phyloP scores from a whole-genome alignment of 345 rosid species.

The Erodium maritimum region DNA sequence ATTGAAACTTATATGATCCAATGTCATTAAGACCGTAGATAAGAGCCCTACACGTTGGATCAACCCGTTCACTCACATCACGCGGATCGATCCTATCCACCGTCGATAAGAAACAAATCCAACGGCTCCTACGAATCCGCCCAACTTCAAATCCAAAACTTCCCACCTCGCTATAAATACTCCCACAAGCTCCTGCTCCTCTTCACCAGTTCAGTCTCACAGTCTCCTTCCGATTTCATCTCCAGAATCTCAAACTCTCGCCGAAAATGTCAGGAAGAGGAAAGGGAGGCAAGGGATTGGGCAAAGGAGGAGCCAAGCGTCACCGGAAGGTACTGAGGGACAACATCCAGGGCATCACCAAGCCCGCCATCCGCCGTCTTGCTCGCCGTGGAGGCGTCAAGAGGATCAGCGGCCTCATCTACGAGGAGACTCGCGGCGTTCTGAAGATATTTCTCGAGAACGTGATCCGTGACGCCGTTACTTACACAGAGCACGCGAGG shows the following conservation, averaged over 20 bases:
- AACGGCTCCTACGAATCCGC: not conserved
- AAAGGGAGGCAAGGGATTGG: slow-evolving; percentile 55
- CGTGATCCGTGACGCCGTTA: slow-evolving; percentile 32
- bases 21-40: too few relatives aligned
- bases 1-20: too few relatives aligned
- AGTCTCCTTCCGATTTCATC: too few relatives aligned
- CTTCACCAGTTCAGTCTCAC: too few relatives aligned
- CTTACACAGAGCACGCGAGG: slow-evolving; percentile 35
- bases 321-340: slow-evolving; percentile 47
- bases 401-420: slow-evolving; percentile 44
- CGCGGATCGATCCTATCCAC: not conserved
- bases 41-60: too few relatives aligned
- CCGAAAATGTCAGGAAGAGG: slow-evolving; percentile 43
- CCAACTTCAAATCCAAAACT: not conserved
- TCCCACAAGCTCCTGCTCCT: not conserved
- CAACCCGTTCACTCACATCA: not conserved
- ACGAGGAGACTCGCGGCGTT: slow-evolving; percentile 44
- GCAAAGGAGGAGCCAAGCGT: slow-evolving; percentile 50
- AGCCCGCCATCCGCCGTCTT: slow-evolving; percentile 36
- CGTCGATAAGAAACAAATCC: not conserved
- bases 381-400: slow-evolving; percentile 48
- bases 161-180: not conserved
- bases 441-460: slow-evolving; percentile 48
- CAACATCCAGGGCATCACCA: slow-evolving; percentile 49
- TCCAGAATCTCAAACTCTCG: not conserved